Base-by-base conservation (phyloP, 768 basidiomycete species). In the Boletus speciosus region DNA sequence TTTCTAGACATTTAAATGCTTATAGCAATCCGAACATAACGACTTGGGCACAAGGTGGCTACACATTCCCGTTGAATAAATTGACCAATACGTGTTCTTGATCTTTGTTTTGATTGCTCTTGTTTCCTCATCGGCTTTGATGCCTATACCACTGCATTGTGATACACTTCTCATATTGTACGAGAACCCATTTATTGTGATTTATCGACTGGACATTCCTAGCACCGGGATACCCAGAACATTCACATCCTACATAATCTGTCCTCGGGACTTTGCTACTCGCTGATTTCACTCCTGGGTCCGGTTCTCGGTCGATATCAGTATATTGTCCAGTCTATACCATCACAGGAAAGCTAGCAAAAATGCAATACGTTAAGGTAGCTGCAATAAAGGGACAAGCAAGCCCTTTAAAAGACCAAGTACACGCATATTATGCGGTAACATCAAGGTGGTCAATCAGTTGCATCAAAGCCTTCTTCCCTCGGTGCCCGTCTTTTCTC, bases 11-110 rank as follows among this genome's bases (percentile, higher is more conserved):
- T 65, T 53, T 74, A 43, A 76, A 80, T 47, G 80, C 87, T 48
- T 96, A 94, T 65, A 77, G 71, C 50, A 84, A 97, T 66, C 77
- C 92, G 19, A 94, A 96, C 65, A 70, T 91, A 41, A 95, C 94
- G 29, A 89, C 87, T 44, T 96, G 94, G 93, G 77, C 74, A 3
- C 77, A 81, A 59, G 92, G 85, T 1, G 89, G 88, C 39, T 82
- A 88, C 64, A 73, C 73, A 0, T 89, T 88, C 72, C 94, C 94
- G 16, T 74, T 83, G 38, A 95, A 93, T 66, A 76, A 38, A 46
- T 27, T 67, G 66, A 56, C 57, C 49, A 61, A 49, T 37, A 56
- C 61, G 16, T 63, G 61, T 54, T 15, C 60, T 52, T 71, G 49
- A 63, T 52, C 37, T 21, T 38, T 49, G 32, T 52, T 56, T 47